Conservation (phyloP, 768 basidiomycete genomes). For the Hysterangium stoloniferum region DNA sequence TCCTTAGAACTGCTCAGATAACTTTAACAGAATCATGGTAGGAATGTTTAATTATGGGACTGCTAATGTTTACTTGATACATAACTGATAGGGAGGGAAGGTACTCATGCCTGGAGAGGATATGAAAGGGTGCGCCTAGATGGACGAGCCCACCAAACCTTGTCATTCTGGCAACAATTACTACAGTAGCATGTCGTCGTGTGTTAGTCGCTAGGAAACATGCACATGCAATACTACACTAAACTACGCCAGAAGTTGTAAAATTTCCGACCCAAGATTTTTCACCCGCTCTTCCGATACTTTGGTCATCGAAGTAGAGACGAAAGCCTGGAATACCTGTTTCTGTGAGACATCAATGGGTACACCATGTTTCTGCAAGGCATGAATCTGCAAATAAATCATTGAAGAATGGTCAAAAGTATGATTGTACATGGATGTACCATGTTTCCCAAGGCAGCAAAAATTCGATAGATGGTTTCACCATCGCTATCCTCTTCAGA, state of each 20-base stretch:
- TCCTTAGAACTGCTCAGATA: too few species aligned
- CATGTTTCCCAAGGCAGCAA: constrained; percentile 68
- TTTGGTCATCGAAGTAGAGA: constrained; percentile 34
- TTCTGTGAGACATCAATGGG: constrained; percentile 32
- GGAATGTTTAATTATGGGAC: too few species aligned
- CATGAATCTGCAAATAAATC: constrained; percentile 36
- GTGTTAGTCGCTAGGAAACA: too few species aligned
- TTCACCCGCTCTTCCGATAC: constrained; percentile 57
- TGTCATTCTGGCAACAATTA: too few species aligned
- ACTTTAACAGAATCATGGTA: too few species aligned
- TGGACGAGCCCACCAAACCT: too few species aligned
- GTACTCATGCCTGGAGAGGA: too few species aligned
- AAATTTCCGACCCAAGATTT: constrained; percentile 43
- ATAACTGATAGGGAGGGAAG: too few species aligned
- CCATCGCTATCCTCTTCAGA: constrained; percentile 44
- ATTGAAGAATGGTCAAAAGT: constrained; percentile 10
- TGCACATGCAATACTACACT: constrained; percentile 18
- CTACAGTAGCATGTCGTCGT: too few species aligned
- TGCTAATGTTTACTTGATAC: too few species aligned
- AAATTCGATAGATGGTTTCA: constrained; percentile 62
- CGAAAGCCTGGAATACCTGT: constrained; percentile 29
- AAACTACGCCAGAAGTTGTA: constrained; percentile 25
- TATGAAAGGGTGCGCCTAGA: too few species aligned
- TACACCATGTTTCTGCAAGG: constrained; percentile 31
- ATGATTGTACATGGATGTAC: constrained; percentile 27